These are phyloP conservation scores for Salvia miltiorrhiza DNA, from an alignment of 257 asterid genomes.

Conservation along the genomic window DNA sequence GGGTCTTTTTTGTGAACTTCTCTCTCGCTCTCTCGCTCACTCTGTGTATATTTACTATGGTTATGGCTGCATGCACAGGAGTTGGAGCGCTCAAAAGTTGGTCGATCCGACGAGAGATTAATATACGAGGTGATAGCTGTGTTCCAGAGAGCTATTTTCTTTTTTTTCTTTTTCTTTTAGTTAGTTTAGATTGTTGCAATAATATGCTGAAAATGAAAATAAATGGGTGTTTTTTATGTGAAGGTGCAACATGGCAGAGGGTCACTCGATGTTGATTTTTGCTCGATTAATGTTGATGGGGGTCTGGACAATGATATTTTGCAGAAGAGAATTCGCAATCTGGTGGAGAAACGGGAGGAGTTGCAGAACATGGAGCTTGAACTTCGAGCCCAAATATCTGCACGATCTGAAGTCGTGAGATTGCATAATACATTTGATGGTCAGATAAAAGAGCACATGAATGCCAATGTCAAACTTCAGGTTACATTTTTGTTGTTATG, in stretches of 20 bases:
- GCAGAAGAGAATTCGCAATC: constrained; percentile 59
- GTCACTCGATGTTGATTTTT: constrained; percentile 53
- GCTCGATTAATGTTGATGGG: constrained; percentile 56
- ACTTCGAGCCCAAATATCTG: constrained; percentile 63
- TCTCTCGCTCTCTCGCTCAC: not conserved
- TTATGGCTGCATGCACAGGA: constrained; percentile 33
- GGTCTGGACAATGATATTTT: constrained; percentile 51
- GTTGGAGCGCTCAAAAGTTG: constrained; percentile 54
- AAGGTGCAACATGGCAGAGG: constrained; percentile 81
- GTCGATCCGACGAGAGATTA: constrained; percentile 76
- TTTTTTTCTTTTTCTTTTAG: not conserved
- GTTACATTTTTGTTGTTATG: constrained; percentile 23
- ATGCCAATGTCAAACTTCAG: constrained; percentile 58
- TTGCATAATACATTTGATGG: constrained; percentile 51
- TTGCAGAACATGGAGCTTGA: constrained; percentile 72
- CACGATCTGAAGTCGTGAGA: constrained; percentile 49
- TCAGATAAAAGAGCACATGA: constrained; percentile 58
- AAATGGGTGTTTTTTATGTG: constrained; percentile 30
- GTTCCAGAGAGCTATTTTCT: not conserved
- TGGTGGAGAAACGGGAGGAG: constrained; percentile 70
- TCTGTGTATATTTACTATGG: not conserved
- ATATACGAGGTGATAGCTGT: constrained; percentile 61
- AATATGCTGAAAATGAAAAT: constrained; percentile 21
- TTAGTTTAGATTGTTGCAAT: not conserved
- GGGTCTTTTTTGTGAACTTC: not conserved